Conservation (phyloP, 768 basidiomycete genomes). For the Boletus subcaerulescens region DNA sequence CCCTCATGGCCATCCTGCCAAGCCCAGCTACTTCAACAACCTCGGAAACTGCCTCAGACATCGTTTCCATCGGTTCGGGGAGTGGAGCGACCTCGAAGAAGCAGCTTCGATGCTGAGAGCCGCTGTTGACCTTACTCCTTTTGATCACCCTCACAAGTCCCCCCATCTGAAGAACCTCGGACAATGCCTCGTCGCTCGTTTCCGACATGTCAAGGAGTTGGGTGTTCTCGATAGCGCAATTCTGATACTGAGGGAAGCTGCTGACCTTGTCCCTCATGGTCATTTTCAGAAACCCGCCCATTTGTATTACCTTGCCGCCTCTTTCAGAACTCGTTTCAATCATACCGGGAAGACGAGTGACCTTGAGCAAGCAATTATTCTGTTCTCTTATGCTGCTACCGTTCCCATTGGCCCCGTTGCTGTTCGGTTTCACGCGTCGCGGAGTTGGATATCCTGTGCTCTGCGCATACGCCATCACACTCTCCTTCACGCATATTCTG, state of each 20-base stretch:
- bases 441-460: slow-evolving; percentile 5
- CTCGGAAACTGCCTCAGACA: no score
- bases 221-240: not conserved
- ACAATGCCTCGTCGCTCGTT: not conserved
- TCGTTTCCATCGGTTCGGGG: not conserved
- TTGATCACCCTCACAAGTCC: not conserved
- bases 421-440: slow-evolving; percentile 3
- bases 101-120: not conserved
- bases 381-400: slow-evolving; percentile 3
- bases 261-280: not conserved
- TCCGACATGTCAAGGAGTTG: not conserved
- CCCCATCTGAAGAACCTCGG: not conserved
- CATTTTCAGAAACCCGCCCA: not conserved
- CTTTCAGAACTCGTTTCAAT: not conserved
- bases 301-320: not conserved
- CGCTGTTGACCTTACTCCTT: not conserved
- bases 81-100: not conserved
- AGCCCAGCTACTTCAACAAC: no score
- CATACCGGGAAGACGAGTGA: not conserved
- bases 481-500: slow-evolving; percentile 18
- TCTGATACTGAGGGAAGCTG: not conserved
- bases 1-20: no score
- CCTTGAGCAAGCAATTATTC: not conserved
- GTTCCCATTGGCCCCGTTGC: not conserved
- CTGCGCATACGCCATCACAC: not conserved